phyloP scores from a whole-genome alignment of 805 yeast species.

The Spathaspora sp. region DNA sequence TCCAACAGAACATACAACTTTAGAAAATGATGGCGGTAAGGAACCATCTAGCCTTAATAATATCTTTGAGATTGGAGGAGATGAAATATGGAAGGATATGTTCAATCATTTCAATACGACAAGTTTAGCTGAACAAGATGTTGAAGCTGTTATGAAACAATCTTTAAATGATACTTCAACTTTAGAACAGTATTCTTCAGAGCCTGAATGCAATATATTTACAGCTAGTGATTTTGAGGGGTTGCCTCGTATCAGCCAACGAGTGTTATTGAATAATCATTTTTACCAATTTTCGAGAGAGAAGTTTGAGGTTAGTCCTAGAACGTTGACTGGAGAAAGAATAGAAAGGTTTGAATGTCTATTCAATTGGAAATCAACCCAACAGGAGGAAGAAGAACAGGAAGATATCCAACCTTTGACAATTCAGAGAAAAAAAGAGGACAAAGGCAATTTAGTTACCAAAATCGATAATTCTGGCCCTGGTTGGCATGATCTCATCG shows the following conservation, averaged over 20 bases:
- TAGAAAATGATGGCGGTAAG: background rate
- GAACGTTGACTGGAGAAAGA: background rate
- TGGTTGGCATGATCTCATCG: background rate
- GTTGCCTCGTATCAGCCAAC: background rate
- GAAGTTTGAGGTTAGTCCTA: background rate
- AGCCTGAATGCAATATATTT: background rate
- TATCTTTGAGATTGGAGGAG: background rate
- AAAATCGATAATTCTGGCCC: background rate
- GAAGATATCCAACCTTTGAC: background rate
- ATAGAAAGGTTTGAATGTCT: background rate
- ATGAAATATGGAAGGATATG: background rate
- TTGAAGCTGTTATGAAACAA: background rate
- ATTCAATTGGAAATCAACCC: background rate
- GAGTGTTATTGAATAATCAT: background rate
- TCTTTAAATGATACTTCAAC: background rate
- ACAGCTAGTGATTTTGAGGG: background rate
- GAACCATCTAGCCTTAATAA: background rate
- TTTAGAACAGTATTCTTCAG: background rate
- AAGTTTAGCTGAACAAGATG: background rate
- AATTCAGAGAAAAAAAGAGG: background rate
- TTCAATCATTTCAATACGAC: background rate
- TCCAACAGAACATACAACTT: background rate
- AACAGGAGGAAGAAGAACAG: background rate
- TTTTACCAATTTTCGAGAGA: background rate
- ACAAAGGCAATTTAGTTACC: background rate